Base-by-base conservation (phyloP, 768 basidiomycete genomes). In the Pulveroboletus sp. region DNA sequence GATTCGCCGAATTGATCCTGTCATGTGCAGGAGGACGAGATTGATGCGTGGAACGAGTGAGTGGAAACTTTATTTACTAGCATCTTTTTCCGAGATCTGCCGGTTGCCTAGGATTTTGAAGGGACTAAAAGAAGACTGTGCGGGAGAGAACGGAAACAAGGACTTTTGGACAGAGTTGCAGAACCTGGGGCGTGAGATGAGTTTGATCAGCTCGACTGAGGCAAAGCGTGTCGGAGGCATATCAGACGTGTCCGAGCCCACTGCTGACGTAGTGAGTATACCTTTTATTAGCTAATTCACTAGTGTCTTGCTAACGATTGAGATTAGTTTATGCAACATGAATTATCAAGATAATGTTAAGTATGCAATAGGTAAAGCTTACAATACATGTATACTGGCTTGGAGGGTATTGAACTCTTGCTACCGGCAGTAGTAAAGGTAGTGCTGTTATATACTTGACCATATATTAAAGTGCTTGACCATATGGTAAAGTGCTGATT, bases 41-140 rank as follows among this genome's bases (percentile, higher is more conserved):
- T 91, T 33, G 85, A 86, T 39, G 79, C 78, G 30, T 93, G 89
- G 89, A 92, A 93, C 67, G 69, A 61, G 85, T 86, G 56, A 57
- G 79, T 72, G 14, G 33, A 40, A n/a, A 43, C 12, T 8, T 18
- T 26, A 2, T 17, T 46, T 27, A 28, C 37, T 10, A 1, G 5
- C 14, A 4, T 46, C 52, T 35, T 32, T 47, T 39, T 14, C 21
- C 8, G 5, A 39, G 36, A 46, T 36, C 46, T 27, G 45, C 21
- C 40, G 8, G 28, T 18, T 46, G 40, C 30, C 6, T 45, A 90
- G 89, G 14, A 89, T 89, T 61, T 53, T 91, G 40, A 66, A 61
- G 12, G 72, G 80, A 18, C 68, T 92, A 17, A 83, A 80, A 57
- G 61, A 73, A 11, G 76, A 72, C 11, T 90, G 87, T 56, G 48